Evolutionary conservation across 495 filamentous ascomycete genomes (phyloP), one percentile per base, ranked within the genome.

Genomic region (Echria macrotheca): DNA sequence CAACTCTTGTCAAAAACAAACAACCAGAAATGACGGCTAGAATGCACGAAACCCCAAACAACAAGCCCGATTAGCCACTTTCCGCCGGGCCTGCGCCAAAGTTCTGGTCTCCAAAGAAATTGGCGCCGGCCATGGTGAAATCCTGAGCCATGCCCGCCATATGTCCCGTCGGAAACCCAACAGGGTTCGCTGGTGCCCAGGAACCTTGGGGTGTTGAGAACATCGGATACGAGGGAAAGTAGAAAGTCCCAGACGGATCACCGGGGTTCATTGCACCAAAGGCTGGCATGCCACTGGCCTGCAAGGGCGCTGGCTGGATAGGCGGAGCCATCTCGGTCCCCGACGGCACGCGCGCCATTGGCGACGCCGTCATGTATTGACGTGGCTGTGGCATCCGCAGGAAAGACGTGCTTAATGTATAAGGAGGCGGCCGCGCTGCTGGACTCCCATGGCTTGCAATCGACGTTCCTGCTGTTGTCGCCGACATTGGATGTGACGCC

Each of bases 391-490:
- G 42, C 11, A 44, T 19, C 25, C 25, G 7, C 42, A 44, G 29
- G 4, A n/a, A n/a, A 15, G 29, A 44, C 24, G 42, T 18, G 15
- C 24, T 44, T 26, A 44, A 32, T 26, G 42, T 44, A 32, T 44
- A 44, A 18, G 24, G 15, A 15, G 29, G 14, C 14, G 42, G 15
- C n/a, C 25, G 42, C 24, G 14, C 24, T 6, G 11, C 25, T 10
- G 29, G 42, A 26, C 26, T 32, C 1, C 23, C 25, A 21, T 19
- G 52, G 33, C 29, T 46, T 6, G 33, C 33, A 25, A 55, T 47
- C 1, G 53, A 55, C n/a, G 53, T 55, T 2, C 48, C 41, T 3
- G 47, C 53, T 6, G 53, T 55, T 10, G 48, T 51, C 31, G 48
- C 53, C 15, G 50, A 45, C 24, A 55, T 18, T 0, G 50, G 53